Percentiles rank a stretch among this genome's conserved stretches.
phyloP scores from a whole-genome alignment of 345 rosid species.

The Corymbia maculata region DNA sequence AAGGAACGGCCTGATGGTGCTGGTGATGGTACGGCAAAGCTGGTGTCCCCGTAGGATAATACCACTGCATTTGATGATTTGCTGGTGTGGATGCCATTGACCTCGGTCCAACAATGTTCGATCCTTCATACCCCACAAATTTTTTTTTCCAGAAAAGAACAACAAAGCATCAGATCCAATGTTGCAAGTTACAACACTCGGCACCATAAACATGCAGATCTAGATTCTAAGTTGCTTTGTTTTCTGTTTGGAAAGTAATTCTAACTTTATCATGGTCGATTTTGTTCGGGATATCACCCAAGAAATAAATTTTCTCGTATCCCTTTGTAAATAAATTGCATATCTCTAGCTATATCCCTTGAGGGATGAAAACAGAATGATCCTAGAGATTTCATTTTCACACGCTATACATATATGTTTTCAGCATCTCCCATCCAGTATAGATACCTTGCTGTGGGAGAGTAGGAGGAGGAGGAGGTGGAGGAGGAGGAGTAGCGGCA shows the following conservation, averaged over 20 bases:
- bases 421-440: neutral
- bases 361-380: neutral
- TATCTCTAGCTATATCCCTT: neutral
- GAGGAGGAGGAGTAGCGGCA: constrained; percentile 28
- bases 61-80: constrained; percentile 80
- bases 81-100: constrained; percentile 40
- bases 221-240: neutral
- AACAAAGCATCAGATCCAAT: neutral
- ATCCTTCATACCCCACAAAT: constrained; percentile 26
- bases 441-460: neutral
- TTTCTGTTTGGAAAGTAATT: neutral
- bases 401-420: neutral
- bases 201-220: neutral
- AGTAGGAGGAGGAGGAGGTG: constrained; percentile 3
- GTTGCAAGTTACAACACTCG: neutral
- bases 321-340: neutral
- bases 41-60: constrained; percentile 50
- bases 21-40: constrained; percentile 44
- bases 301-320: neutral
- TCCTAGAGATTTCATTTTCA: neutral
- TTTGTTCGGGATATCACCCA: neutral
- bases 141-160: neutral
- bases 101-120: constrained; percentile 39
- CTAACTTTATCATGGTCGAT: neutral
- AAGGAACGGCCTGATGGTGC: constrained; percentile 67